Base-by-base conservation (phyloP, 164 flowering plant genomes). In the Magnolia sinica region DNA sequence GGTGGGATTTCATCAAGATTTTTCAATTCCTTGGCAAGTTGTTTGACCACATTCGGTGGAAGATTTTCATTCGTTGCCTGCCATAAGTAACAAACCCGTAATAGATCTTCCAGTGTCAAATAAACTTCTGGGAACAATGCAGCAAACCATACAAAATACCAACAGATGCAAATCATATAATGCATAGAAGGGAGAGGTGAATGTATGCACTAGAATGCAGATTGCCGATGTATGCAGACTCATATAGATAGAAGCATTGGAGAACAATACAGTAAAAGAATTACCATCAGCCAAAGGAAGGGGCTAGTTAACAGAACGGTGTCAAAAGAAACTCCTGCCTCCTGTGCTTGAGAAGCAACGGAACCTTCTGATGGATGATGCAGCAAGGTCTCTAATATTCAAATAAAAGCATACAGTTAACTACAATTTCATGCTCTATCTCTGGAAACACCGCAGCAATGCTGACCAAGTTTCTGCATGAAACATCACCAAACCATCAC, bases 11-110 rank as follows among this genome's bases (percentile, higher is more conserved):
- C 99, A 84, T 93, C 93, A 76, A 95, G 97, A 86, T 87, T 88
- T 84, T 95, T 95, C 87, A 95, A 85, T 81, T 95, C 99, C 84
- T 92, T 95, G 18, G 93, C 97, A 76, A 95, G 96, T 87, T 90
- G 97, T 85, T 89, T 95, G 76, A 95, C 86, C 0, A 95, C 98
- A 75, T 93, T 95, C 74, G 99, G 99, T 18, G 99, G 99, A 72
- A 93, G 94, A 81, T 95, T 95, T 83, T 95, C 99, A 86, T 95
- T 95, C 23, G 97, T 91, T 18, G 97, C 97, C 99, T 95, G 81
- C 14, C 69, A 64, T 31, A 45, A 55, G 59, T 22, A 10, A n/a
- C 20, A 66, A 70, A 64, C n/a, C 68, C 61, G 18, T 8, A 52
- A 8, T 14, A 52, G 58, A 52, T 1, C 7, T 16, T 2, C 18